Evolutionary conservation across 345 rosid genomes (phyloP).

Genomic region (Noccaea caerulescens): DNA sequence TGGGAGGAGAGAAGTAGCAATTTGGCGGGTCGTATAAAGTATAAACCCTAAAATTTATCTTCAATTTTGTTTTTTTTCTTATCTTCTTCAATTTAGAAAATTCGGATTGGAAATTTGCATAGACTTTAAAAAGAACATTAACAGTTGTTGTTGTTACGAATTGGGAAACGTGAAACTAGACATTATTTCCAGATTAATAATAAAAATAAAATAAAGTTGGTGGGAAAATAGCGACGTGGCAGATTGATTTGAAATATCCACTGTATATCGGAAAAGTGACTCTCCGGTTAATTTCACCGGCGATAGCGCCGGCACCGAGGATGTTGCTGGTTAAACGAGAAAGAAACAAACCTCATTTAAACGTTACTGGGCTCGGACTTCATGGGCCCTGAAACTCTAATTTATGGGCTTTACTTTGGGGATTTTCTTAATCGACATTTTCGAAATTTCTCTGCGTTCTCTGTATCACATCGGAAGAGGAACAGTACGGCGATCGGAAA

Average conservation of each 20-base stretch:
- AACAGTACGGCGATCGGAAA: constrained; percentile 42
- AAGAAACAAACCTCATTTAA: not conserved
- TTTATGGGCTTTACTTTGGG: constrained; percentile 31
- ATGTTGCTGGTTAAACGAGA: not conserved
- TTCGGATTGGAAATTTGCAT: not conserved
- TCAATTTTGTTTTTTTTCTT: constrained; percentile 17
- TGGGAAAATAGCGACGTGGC: constrained; percentile 54
- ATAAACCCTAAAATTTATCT: constrained; percentile 61
- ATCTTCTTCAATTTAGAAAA: constrained; percentile 3
- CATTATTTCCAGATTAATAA: not conserved
- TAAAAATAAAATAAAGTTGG: constrained; percentile 36
- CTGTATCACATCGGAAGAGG: constrained; percentile 33
- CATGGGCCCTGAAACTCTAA: constrained; percentile 33
- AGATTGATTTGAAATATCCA: constrained; percentile 45
- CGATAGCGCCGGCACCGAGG: not conserved
- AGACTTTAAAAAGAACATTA: constrained; percentile 23
- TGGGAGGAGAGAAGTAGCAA: constrained; percentile 24
- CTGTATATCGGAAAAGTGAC: constrained; percentile 26
- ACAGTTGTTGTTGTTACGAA: constrained; percentile 23
- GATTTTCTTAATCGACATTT: not conserved
- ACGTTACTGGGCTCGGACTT: constrained; percentile 21
- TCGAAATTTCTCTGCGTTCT: constrained; percentile 2
- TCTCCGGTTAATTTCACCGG: constrained; percentile 14
- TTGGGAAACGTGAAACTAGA: constrained; percentile 36
- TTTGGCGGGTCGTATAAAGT: constrained; percentile 62